A percentile compares a stretch with the other conserved stretches of the same genome.
Evolutionary conservation across 805 yeast species (phyloP).

Genomic region (Candida caryicola): DNA sequence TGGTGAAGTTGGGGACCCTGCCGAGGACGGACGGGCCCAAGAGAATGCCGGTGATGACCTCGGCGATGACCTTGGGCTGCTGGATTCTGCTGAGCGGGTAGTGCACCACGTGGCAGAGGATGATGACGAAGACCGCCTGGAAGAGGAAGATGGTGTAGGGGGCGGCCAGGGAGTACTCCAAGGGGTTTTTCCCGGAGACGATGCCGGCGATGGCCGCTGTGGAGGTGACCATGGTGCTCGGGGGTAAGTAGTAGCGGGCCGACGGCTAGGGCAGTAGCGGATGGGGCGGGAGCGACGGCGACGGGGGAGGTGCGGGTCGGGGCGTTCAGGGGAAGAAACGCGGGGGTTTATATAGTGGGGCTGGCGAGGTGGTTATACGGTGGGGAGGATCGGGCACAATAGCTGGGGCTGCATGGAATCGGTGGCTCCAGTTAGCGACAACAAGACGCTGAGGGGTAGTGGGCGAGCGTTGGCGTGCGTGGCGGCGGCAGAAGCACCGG

Average conservation of each 20-base stretch:
- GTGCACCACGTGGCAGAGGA: conserved; percentile 58
- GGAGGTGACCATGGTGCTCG: conserved; percentile 27
- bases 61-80: conserved; percentile 82
- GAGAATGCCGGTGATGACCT: conserved; percentile 72
- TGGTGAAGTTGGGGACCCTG: conserved; percentile 63
- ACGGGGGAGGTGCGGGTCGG: conserved; percentile 1
- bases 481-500: too few relatives aligned
- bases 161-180: conserved; percentile 51
- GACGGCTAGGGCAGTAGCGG: not conserved
- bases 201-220: conserved; percentile 58
- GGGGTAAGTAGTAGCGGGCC: not conserved
- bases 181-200: conserved; percentile 69
- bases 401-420: too few relatives aligned
- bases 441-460: too few relatives aligned
- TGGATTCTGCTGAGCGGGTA: conserved; percentile 57
- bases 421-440: too few relatives aligned
- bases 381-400: too few relatives aligned
- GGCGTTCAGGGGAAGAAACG: too few relatives aligned
- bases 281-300: not conserved
- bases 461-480: too few relatives aligned
- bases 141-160: conserved; percentile 71
- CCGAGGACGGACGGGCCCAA: conserved; percentile 78
- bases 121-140: conserved; percentile 62
- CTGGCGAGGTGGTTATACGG: too few relatives aligned
- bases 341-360: too few relatives aligned